Evolutionary conservation across 208 protist species (phyloP), one percentile per base, ranked within the genome.

Genomic region (Lotmaria passim): DNA sequence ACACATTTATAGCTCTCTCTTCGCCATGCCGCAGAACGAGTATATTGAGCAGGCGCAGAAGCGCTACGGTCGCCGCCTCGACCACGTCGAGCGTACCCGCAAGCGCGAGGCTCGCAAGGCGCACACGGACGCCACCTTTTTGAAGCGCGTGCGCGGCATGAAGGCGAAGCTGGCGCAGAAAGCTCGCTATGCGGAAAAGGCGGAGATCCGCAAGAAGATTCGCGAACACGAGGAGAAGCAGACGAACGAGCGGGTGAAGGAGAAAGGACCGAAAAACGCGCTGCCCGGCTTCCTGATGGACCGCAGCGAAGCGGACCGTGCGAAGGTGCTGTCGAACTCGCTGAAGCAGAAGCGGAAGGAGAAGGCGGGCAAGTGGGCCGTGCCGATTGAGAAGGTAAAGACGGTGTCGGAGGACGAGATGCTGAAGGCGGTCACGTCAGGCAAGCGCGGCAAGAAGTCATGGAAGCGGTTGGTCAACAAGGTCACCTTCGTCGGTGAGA

Each of bases 391-490:
- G 23, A 99, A 99, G 86, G 98, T 99, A 5, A 95, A 97, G 79
- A 95, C 98, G 7, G 95, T 99, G 33, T 93, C 92, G 66, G 99
- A 99, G 74, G 96, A 98, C 69, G 99, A 99, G 89, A 99, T 99
- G 85, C 99, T 99, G 73, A 98, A 98, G 81, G 97, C 99, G 15
- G 76, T 99, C 21, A 94, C 91, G 14, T 97, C 95, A 12, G 98
- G 98, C 47, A 96, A 97, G 81, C 88, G 93, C 23, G 84, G 88
- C 21, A 96, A 98, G 80, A 99, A 99, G 81, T 86, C 90, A 41
- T 99, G 99, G 99, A 99, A 99, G 91, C 90, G 99, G 34, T 93
- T 99, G 80, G 97, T 99, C 26, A 99, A 98, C 38, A 99, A 99
- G 84, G 98, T 99, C 7, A 99, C 98, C 0, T 99, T 99, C 83